Percentiles rank a stretch among this genome's conserved stretches.
These are phyloP conservation scores for Flaveria bidentis DNA, from an alignment of 129 eudicot genomes.

Conservation along the genomic window DNA sequence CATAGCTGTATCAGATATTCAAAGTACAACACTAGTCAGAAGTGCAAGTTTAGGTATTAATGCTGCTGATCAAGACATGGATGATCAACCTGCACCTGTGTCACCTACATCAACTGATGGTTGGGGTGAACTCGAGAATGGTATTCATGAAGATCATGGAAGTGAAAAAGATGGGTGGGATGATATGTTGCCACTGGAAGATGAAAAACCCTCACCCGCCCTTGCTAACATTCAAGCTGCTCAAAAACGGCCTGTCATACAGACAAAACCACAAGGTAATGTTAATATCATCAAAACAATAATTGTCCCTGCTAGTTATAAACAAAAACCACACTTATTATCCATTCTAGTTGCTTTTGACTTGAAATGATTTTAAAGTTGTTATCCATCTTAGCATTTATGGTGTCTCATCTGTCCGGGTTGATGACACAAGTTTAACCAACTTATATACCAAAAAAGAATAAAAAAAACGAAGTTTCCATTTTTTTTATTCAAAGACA, in stretches of 20 bases:
- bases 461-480: background rate
- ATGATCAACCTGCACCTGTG: slow-evolving; percentile 60
- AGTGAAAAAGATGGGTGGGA: slow-evolving; percentile 94
- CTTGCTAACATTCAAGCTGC: slow-evolving; percentile 90
- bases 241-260: slow-evolving; percentile 83
- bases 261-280: slow-evolving; percentile 75
- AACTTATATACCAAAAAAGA: background rate
- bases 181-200: slow-evolving; percentile 90
- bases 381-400: background rate
- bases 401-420: background rate
- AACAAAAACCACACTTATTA: slow-evolving; percentile 3
- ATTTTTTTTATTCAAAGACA: background rate
- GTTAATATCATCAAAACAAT: background rate
- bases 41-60: slow-evolving; percentile 41
- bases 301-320: background rate
- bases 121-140: slow-evolving; percentile 95
- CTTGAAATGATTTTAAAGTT: background rate
- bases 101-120: slow-evolving; percentile 94
- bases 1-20: slow-evolving; percentile 34
- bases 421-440: background rate
- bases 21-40: slow-evolving; percentile 40
- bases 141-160: slow-evolving; percentile 58
- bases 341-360: slow-evolving; percentile 1
- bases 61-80: slow-evolving; percentile 43
- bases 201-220: slow-evolving; percentile 69